Percentiles rank a stretch among this genome's conserved stretches.
Evolutionary conservation across 306 rosid genomes (phyloP).

Genomic region (Rosa chinensis): DNA sequence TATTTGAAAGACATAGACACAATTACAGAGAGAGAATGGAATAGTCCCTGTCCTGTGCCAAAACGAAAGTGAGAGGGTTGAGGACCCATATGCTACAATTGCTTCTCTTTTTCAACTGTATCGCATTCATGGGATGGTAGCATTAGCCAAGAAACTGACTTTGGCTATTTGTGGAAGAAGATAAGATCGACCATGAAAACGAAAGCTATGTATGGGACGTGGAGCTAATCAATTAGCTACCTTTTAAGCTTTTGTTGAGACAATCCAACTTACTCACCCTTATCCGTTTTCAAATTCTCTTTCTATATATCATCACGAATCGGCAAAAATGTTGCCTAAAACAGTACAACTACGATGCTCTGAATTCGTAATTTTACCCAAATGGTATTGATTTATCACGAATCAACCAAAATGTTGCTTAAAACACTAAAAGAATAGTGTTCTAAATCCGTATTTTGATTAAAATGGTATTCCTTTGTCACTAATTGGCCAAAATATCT

Average conservation of each 20-base stretch:
- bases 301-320: neutral
- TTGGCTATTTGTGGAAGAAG: neutral
- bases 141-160: neutral
- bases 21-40: neutral
- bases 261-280: no score
- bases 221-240: neutral
- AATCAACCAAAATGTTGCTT: no score
- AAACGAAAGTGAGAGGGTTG: neutral
- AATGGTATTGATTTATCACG: neutral
- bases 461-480: no score
- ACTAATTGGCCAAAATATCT: no score
- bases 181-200: constrained; percentile 28
- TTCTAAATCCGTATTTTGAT: no score
- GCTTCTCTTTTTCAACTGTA: neutral
- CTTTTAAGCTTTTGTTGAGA: neutral
- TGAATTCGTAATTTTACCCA: no score
- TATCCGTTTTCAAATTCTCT: neutral
- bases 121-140: constrained; percentile 4
- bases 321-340: neutral
- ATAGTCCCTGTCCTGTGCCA: neutral
- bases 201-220: constrained; percentile 13
- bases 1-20: neutral
- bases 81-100: neutral
- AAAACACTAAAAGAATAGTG: neutral
- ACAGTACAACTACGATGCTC: no score